Conservation (phyloP, 495 filamentous ascomycete species). For the Penicillium bovifimosum region DNA sequence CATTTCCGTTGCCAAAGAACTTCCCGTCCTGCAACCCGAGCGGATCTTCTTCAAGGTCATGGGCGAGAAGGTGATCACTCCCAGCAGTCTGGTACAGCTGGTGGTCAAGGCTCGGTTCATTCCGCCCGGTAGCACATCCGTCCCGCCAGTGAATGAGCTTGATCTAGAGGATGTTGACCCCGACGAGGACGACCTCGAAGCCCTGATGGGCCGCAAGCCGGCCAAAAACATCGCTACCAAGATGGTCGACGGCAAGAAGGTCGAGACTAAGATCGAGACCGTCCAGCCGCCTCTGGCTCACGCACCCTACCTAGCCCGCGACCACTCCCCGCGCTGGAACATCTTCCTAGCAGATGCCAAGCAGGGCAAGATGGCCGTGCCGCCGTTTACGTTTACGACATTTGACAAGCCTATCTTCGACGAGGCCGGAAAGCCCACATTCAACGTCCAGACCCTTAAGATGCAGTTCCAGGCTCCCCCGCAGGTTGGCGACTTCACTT, state of each 20-base stretch:
- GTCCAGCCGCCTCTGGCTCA: constrained; percentile 76
- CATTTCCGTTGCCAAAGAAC: constrained; percentile 67
- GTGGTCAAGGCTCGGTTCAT: constrained; percentile 94
- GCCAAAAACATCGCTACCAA: constrained; percentile 54
- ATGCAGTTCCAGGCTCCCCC: constrained; percentile 97
- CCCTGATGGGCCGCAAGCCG: constrained; percentile 71
- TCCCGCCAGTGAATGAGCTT: constrained; percentile 65
- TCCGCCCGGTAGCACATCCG: constrained; percentile 68
- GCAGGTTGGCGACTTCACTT: constrained; percentile 85
- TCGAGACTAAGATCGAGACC: constrained; percentile 46
- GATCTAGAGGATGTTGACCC: constrained; percentile 90
- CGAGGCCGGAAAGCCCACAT: constrained; percentile 71
- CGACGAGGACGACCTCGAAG: constrained; percentile 87
- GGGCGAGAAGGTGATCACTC: constrained; percentile 86
- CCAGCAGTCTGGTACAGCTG: constrained; percentile 87
- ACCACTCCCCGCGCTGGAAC: constrained; percentile 86
- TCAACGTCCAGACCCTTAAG: constrained; percentile 89
- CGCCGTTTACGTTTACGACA: constrained; percentile 81
- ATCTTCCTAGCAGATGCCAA: constrained; percentile 90
- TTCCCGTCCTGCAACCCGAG: constrained; percentile 78
- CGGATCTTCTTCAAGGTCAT: constrained; percentile 98
- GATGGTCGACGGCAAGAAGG: constrained; percentile 50
- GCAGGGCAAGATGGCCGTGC: constrained; percentile 90
- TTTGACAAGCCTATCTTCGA: constrained; percentile 85
- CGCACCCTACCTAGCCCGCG: constrained; percentile 82